Conservation (phyloP, 768 basidiomycete species). For the Cantharellus anzutake region DNA sequence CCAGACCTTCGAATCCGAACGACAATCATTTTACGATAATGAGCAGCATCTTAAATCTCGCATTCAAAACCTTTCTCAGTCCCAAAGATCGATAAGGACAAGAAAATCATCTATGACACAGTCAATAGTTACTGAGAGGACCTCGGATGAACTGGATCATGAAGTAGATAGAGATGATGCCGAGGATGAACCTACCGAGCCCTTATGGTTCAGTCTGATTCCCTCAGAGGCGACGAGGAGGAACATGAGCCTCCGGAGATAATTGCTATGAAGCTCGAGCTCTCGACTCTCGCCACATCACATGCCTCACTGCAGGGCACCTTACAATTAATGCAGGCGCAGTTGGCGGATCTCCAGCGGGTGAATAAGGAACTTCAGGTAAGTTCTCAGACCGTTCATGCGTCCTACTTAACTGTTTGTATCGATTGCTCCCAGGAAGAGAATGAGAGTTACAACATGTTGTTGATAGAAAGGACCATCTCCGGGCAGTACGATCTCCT, state of each 20-base stretch:
- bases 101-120: conserved; percentile 23
- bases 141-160: conserved; percentile 20
- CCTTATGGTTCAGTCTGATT: conserved; percentile 4
- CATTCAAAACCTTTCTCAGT: conserved; percentile 58
- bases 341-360: conserved; percentile 70
- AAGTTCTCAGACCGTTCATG: not conserved
- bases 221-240: conserved; percentile 21
- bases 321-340: conserved; percentile 62
- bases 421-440: conserved; percentile 37
- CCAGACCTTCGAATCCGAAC: conserved; percentile 78
- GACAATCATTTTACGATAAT: conserved; percentile 82
- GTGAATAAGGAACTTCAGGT: conserved; percentile 66
- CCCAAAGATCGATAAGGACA: conserved; percentile 8
- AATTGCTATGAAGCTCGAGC: conserved; percentile 62
- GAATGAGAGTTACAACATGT: conserved; percentile 91
- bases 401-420: not conserved
- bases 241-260: conserved; percentile 69
- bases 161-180: conserved; percentile 20
- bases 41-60: conserved; percentile 86
- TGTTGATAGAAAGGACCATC: conserved; percentile 78
- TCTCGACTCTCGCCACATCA: conserved; percentile 74
- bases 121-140: conserved; percentile 10
- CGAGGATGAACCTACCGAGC: conserved; percentile 15
- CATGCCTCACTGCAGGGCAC: conserved; percentile 71
- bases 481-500: conserved; percentile 72